Evolutionary conservation across 2,329 filamentous ascomycete species (phyloP).

Genomic region (Malbranchea zuffiana): DNA sequence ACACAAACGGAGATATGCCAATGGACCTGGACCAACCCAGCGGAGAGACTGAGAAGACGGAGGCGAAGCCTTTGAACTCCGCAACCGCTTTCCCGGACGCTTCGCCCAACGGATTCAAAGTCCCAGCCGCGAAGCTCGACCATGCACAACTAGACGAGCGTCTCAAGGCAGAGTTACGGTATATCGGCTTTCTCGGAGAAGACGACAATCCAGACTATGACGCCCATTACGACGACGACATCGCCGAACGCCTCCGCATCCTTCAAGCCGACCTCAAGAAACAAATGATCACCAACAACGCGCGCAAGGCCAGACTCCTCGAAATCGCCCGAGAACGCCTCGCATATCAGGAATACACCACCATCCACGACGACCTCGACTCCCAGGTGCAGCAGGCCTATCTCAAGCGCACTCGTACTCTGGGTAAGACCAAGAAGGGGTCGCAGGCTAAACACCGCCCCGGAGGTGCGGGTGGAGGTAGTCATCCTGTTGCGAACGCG

Average conservation of each 20-base stretch:
- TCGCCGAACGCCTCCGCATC: constrained; percentile 76
- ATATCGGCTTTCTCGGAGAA: constrained; percentile 73
- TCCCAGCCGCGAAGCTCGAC: constrained; percentile 66
- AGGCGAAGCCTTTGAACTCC: constrained; percentile 44
- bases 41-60: constrained; percentile 34
- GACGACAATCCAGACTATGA: constrained; percentile 70
- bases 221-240: constrained; percentile 83
- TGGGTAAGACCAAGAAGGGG: constrained; percentile 88
- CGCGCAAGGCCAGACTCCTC: constrained; percentile 73
- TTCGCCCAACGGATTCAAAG: constrained; percentile 65
- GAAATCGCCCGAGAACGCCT: constrained; percentile 86
- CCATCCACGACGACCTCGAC: constrained; percentile 93
- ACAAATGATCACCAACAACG: constrained; percentile 77
- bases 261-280: constrained; percentile 73
- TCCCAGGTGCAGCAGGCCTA: constrained; percentile 90
- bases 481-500: constrained; percentile 39
- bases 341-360: constrained; percentile 93
- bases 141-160: constrained; percentile 82
- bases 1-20: constrained; percentile 35
- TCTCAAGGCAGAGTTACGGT: constrained; percentile 77
- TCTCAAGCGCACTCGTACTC: constrained; percentile 84
- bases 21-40: constrained; percentile 41
- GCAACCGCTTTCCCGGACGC: constrained; percentile 74
- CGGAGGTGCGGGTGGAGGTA: constrained; percentile 63
- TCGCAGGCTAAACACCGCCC: constrained; percentile 47